These are phyloP conservation scores for Phytophthora megakarya DNA, from an alignment of 352 stramenopile genomes.

Conservation along the genomic window DNA sequence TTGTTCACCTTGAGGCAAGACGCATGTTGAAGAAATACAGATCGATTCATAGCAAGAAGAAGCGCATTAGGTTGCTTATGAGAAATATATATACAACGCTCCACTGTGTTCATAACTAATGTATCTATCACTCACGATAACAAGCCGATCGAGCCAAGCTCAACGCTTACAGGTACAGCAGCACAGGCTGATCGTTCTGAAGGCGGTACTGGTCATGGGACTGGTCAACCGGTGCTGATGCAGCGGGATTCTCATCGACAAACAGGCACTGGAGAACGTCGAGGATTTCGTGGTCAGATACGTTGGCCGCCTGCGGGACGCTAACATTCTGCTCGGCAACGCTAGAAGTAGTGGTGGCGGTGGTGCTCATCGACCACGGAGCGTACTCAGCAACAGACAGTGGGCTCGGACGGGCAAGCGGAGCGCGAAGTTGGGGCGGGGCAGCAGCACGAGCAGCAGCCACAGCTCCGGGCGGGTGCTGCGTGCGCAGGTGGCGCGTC, in stretches of 20 bases:
- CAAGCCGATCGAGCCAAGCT: conserved; percentile 16
- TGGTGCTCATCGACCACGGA: conserved; percentile 31
- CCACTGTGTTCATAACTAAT: conserved; percentile 46
- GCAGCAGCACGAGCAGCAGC: conserved; percentile 33
- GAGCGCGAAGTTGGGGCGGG: conserved; percentile 16
- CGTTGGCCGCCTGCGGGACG: conserved; percentile 30
- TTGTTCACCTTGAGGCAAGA: background rate
- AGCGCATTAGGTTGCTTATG: conserved; percentile 17
- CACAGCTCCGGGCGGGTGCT: conserved; percentile 53
- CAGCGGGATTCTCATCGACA: conserved; percentile 35
- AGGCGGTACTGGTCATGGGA: conserved; percentile 33
- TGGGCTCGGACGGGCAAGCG: conserved; percentile 23
- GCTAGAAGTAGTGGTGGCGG: background rate
- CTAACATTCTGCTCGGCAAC: conserved; percentile 16
- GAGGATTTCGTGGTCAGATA: conserved; percentile 51
- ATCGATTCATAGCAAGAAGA: conserved; percentile 1
- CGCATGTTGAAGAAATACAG: background rate
- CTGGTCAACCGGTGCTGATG: conserved; percentile 18
- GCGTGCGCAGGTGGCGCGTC: conserved; percentile 68
- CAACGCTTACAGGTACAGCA: conserved; percentile 41
- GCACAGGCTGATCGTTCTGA: conserved; percentile 38
- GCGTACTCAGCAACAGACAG: conserved; percentile 33
- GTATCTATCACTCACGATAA: conserved; percentile 45
- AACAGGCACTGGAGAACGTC: conserved; percentile 53
- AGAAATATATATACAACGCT: conserved; percentile 42